phyloP scores from a whole-genome alignment of 257 asterid species.

The Nicotiana otophora region DNA sequence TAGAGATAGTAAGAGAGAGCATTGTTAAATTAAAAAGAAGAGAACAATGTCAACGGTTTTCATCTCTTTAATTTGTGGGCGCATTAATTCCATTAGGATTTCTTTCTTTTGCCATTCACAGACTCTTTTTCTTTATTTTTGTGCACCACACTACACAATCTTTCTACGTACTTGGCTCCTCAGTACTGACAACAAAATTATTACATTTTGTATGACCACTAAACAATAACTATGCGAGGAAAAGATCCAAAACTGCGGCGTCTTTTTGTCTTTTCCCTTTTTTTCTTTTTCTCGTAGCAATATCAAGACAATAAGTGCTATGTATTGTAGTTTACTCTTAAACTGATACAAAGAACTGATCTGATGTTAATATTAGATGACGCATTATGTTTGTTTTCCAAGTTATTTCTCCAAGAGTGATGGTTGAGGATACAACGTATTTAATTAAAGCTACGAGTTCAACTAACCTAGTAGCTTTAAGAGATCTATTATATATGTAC shows the following conservation, averaged over 20 bases:
- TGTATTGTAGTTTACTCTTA: background rate
- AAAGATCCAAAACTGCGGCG: background rate
- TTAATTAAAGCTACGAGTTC: too few relatives aligned
- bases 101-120: conserved; percentile 8
- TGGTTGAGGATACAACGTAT: background rate
- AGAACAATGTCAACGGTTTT: conserved; percentile 51
- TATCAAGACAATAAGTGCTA: background rate
- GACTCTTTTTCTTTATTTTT: conserved; percentile 31
- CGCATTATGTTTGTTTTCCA: background rate
- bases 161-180: conserved; percentile 9
- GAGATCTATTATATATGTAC: too few relatives aligned
- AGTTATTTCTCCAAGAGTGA: background rate
- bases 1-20: background rate
- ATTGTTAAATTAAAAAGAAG: background rate
- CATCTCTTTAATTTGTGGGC: conserved; percentile 6
- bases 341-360: background rate
- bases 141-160: conserved; percentile 28
- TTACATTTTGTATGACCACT: conserved; percentile 8
- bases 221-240: background rate
- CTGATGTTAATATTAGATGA: background rate
- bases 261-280: background rate
- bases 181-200: conserved; percentile 5
- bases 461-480: too few relatives aligned
- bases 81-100: conserved; percentile 21
- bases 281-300: background rate